Evolutionary conservation across 2,329 filamentous ascomycete species (phyloP), one percentile per base, ranked within the genome.

Genomic region (Fusarium torreyae): DNA sequence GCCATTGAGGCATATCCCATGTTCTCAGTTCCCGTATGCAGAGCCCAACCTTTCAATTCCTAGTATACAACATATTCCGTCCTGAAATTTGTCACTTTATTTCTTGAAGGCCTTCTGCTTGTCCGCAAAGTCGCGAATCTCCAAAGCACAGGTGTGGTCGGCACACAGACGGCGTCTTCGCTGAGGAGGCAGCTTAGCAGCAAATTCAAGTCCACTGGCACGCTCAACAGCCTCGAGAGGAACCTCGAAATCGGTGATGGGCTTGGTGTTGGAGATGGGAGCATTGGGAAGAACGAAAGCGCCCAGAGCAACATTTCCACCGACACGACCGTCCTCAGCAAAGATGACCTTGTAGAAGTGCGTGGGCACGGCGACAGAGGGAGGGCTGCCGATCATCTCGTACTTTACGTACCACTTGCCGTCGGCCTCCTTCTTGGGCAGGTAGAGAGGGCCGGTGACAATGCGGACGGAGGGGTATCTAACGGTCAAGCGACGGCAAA

Each of bases 311-410:
- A 99, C 96, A 68, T 91, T 91, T 18, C 93, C 92, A 26, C 85
- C 85, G 11, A 77, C 80, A 2, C 81, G 82, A 5, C 92, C 92
- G 76, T 97, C 94, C 82, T 99, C 96, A 26, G 93, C 96, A 76
- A 96, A 97, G 74, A 99, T 96, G 76, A 99, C 94, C 85, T 99
- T 99, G 88, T 97, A 99, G 83, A 99, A 99, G 81, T 99, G 96
- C 22, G 96, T 99, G 5, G 96, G 96, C 54, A 99, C 96, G 26
- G 96, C 94, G 57, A 99, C 92, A 75, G 94, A 97, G 9, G 96
- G 95, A 70, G 96, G 96, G 77, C 86, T 92, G 39, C 96, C 96
- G 74, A 99, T 97, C 63, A 99, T 92, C 83, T 99, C 96, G 83
- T 99, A 98, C 65, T 87, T 91, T 61, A 98, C 94, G 72, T 94